Evolutionary conservation across 495 filamentous ascomycete species (phyloP).

Genomic region (Daldinia caldariorum): DNA sequence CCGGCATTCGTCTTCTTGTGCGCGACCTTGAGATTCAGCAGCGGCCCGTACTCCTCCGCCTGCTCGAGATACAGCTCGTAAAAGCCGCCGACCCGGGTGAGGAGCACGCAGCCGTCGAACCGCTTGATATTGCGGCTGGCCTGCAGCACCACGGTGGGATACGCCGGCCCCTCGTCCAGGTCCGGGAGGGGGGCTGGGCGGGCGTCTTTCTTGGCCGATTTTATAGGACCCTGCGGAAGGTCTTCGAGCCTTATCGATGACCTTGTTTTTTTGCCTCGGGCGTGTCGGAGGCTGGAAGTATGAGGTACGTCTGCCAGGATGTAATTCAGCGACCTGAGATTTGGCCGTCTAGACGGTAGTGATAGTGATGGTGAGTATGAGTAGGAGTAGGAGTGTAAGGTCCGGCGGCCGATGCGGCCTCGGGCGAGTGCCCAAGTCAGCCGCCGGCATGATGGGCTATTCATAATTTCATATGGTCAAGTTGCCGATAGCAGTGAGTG

Average conservation of each 20-base stretch:
- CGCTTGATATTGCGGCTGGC: conserved; percentile 90
- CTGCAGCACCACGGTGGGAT: conserved; percentile 89
- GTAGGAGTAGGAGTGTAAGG: conserved; percentile 5
- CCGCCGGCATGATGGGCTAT: conserved; percentile 43
- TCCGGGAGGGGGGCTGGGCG: background rate
- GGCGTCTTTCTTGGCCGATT: background rate
- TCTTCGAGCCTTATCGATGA: conserved; percentile 69
- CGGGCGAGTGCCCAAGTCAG: conserved; percentile 35
- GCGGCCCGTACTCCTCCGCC: conserved; percentile 84
- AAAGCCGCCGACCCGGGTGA: conserved; percentile 93
- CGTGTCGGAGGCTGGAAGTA: conserved; percentile 14
- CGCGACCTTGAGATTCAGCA: conserved; percentile 89
- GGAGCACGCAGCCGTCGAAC: conserved; percentile 85
- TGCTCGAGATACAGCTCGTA: conserved; percentile 98
- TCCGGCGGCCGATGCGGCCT: conserved; percentile 14
- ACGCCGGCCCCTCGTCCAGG: conserved; percentile 64
- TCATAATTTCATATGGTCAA: conserved; percentile 37
- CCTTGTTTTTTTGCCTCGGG: conserved; percentile 53
- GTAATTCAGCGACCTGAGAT: too few relatives aligned
- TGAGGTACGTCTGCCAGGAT: background rate
- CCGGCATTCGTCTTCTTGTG: conserved; percentile 78
- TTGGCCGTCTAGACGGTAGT: background rate
- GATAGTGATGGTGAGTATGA: too few relatives aligned
- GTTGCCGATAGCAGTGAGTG: background rate
- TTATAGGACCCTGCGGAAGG: conserved; percentile 66